Evolutionary conservation across 1,284 basidiomycete species (phyloP).

Genomic region (Clitocybe nebularis): DNA sequence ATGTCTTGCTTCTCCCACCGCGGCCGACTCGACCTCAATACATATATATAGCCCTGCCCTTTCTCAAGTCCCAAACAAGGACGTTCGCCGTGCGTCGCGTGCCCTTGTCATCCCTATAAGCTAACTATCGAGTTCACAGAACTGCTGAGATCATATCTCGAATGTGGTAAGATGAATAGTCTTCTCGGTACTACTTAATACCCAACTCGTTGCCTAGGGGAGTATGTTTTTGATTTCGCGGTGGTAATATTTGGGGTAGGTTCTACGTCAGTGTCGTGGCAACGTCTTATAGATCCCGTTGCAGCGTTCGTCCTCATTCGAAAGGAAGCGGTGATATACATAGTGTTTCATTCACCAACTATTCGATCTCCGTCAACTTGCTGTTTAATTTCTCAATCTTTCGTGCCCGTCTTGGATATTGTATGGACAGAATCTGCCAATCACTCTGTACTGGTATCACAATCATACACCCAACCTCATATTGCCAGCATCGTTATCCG

Average conservation of each 20-base stretch:
- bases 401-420: not conserved
- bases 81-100: constrained; percentile 67
- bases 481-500: no score
- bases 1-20: constrained; percentile 26
- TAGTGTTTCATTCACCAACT: not conserved
- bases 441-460: no score
- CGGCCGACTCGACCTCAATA: not conserved
- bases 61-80: constrained; percentile 75
- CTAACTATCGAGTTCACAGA: constrained; percentile 39
- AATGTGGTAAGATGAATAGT: constrained; percentile 52
- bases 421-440: constrained; percentile 1
- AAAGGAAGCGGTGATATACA: constrained; percentile 27
- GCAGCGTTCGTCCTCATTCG: constrained; percentile 73
- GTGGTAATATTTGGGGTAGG: constrained; percentile 76
- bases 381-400: not conserved
- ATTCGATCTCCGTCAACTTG: not conserved
- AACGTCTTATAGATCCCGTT: constrained; percentile 11
- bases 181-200: not conserved
- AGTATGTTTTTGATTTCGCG: constrained; percentile 80
- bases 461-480: no score
- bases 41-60: constrained; percentile 34
- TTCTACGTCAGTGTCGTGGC: constrained; percentile 13
- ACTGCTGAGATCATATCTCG: constrained; percentile 68
- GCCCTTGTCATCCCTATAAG: not conserved
- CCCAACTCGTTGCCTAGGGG: constrained; percentile 38